Conservation (phyloP, 805 yeast species). For the Kuraishia floccosa region DNA sequence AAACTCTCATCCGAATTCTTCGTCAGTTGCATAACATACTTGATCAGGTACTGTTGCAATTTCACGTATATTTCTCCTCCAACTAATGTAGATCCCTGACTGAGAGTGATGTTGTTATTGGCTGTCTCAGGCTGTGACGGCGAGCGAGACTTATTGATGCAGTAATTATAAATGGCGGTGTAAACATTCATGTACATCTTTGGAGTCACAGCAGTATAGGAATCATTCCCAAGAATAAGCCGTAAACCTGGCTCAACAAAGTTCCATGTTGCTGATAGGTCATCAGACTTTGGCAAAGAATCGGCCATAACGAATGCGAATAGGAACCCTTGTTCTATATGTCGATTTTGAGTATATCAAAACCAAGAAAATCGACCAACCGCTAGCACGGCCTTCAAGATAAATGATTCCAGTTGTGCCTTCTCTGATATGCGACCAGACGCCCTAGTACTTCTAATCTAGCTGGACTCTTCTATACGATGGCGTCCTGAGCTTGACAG, state of each 20-base stretch:
- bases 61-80: conserved; percentile 84
- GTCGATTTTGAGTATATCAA: no score
- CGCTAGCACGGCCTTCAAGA: no score
- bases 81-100: conserved; percentile 34
- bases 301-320: conserved; percentile 2
- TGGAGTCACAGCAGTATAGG: conserved; percentile 48
- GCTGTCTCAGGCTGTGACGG: conserved; percentile 19
- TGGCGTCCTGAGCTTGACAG: no score
- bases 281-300: conserved; percentile 42
- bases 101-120: conserved; percentile 12
- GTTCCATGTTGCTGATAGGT: conserved; percentile 62
- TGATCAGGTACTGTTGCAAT: conserved; percentile 52
- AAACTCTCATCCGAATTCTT: conserved; percentile 54
- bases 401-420: no score
- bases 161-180: conserved; percentile 87
- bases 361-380: no score
- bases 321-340: no score
- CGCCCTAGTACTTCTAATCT: no score
- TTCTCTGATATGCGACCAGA: no score
- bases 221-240: conserved; percentile 60
- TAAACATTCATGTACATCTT: conserved; percentile 82
- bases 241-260: conserved; percentile 69
- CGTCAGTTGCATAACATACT: conserved; percentile 40
- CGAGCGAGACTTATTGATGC: conserved; percentile 66
- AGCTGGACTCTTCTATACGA: no score